Base-by-base conservation (phyloP, 805 yeast genomes). In the Blastobotrys americana region DNA sequence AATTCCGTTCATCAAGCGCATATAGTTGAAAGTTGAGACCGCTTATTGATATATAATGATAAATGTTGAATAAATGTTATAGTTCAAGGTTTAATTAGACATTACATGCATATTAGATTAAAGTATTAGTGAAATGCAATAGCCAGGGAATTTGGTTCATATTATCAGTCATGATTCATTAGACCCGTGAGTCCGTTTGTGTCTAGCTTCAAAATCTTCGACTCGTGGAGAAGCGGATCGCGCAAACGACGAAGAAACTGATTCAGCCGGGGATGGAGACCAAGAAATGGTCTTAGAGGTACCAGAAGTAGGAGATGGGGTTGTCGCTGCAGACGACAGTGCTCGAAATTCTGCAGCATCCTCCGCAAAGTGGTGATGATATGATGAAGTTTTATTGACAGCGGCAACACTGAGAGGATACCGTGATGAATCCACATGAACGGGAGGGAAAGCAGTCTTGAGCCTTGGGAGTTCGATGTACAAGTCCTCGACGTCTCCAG, bases 381-480 rank as follows among this genome's bases (percentile, higher is more conserved):
- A 39, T 3, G 41, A 39, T 3, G 41, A 39, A 39, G 41, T 39
- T 21, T 39, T 39, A 25, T 39, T n/a, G 28, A 25, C 34, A 22
- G 41, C 17, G 18, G 23, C 23, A 10, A 10, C 16, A n/a, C 22
- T 23, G 28, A 37, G 15, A 3, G 40, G 40, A 15, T 23, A 19
- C 22, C 34, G 13, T 22, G 41, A 19, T 18, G 34, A 15, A 25
- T 31, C 22, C 8, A 22, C 33, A 39, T 22, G 9, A 21, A 13
- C 27, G 21, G 31, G 13, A 15, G 15, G 15, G 27, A 20, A 27
- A 13, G 28, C 28, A 13, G 45, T 40, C 8, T 45, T 38, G 9
- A 47, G 37, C 9, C 43, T 31, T 2, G 57, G 57, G 37, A 52
- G 40, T 35, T 56, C 60, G 43, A 54, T 53, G 43, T 49, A 53